Evolutionary conservation across 345 rosid genomes (phyloP).

Genomic region (Fremontodendron californicum): DNA sequence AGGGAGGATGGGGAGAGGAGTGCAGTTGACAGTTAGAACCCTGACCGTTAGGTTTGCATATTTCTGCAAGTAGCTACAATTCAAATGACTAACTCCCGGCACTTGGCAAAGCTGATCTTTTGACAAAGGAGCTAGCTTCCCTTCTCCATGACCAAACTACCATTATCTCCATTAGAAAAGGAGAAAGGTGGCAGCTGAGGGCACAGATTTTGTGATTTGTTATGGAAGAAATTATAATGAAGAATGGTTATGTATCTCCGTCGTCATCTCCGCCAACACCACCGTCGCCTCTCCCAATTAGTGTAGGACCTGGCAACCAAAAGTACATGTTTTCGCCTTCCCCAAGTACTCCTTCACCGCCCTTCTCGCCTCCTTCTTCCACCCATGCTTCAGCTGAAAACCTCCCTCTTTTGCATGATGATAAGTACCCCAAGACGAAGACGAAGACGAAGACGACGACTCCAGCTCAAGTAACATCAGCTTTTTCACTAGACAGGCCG

Average conservation of each 20-base stretch:
- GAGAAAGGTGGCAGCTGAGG: too few species aligned
- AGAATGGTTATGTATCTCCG: conserved; percentile 15
- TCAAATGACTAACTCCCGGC: too few species aligned
- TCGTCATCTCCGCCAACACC: conserved; percentile 37
- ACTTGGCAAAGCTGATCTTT: too few species aligned
- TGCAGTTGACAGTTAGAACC: too few species aligned
- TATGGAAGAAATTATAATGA: not conserved
- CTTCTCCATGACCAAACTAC: too few species aligned
- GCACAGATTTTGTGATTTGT: not conserved
- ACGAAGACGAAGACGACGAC: too few species aligned
- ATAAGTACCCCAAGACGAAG: too few species aligned
- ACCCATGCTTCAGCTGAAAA: conserved; percentile 24
- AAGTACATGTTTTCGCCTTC: conserved; percentile 32
- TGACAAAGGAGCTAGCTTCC: too few species aligned
- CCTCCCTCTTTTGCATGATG: conserved; percentile 23
- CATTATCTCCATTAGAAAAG: too few species aligned
- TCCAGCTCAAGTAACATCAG: not conserved
- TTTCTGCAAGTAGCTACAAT: too few species aligned
- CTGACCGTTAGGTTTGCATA: too few species aligned
- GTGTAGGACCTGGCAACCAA: conserved; percentile 31
- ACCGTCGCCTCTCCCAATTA: conserved; percentile 38
- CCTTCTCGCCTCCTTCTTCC: conserved; percentile 25
- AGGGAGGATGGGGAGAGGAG: too few species aligned
- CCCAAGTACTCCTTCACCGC: conserved; percentile 34
- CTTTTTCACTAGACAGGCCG: conserved; percentile 29